A percentile compares a stretch with the other conserved stretches of the same genome.
phyloP scores from a whole-genome alignment of 1,284 basidiomycete genomes.

The Ustilago vetiveriae region DNA sequence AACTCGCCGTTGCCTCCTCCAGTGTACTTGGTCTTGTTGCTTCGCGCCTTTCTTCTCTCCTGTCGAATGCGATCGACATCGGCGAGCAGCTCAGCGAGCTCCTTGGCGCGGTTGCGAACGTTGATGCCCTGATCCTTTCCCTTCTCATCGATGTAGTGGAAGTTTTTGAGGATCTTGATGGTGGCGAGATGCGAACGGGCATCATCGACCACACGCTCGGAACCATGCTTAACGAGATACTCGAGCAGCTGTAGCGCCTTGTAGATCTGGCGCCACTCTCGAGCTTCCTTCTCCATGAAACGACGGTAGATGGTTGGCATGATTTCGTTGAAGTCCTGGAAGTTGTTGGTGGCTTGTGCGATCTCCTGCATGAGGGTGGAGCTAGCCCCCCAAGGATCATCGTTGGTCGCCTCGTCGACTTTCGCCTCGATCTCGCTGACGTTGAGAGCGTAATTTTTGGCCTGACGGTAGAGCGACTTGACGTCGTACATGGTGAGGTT shows the following conservation, averaged over 20 bases:
- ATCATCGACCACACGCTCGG: conserved; percentile 96
- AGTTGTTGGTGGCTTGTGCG: conserved; percentile 92
- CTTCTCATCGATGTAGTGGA: conserved; percentile 98
- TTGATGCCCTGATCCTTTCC: conserved; percentile 99
- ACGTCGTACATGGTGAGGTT: conserved; percentile 67
- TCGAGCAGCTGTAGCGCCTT: conserved; percentile 95
- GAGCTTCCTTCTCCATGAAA: conserved; percentile 86
- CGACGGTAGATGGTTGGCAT: conserved; percentile 96
- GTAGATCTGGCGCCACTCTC: conserved; percentile 99
- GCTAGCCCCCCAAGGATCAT: conserved; percentile 98
- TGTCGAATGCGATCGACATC: conserved; percentile 90
- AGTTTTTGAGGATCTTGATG: conserved; percentile 96
- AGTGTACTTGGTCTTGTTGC: conserved; percentile 89
- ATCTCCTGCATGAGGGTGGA: conserved; percentile 99
- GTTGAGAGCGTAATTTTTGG: conserved; percentile 78
- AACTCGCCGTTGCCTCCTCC: conserved; percentile 84
- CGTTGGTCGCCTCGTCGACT: conserved; percentile 95
- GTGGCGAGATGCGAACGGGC: conserved; percentile 92
- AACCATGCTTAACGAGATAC: conserved; percentile 97
- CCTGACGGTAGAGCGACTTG: conserved; percentile 62
- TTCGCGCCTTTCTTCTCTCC: conserved; percentile 91
- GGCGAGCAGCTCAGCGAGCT: conserved; percentile 85
- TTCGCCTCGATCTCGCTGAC: conserved; percentile 97
- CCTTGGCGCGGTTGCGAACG: conserved; percentile 91
- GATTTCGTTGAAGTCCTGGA: conserved; percentile 98